Evolutionary conservation across 495 filamentous ascomycete genomes (phyloP).

Genomic region (Paragyromitra xinjiangensis): DNA sequence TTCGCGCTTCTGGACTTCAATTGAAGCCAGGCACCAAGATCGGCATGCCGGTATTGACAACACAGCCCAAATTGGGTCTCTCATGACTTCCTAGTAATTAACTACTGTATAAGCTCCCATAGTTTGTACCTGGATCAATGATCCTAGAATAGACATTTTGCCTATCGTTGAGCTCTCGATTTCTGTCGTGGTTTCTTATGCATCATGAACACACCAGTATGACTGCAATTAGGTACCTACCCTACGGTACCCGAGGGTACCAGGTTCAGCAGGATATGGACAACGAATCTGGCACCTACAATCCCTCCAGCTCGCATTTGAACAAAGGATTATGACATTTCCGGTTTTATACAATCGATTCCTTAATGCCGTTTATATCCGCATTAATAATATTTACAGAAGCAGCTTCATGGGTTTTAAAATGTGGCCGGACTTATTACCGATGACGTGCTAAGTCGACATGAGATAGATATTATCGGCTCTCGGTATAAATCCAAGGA

Average conservation of each 20-base stretch:
- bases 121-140: too few relatives aligned
- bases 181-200: background rate
- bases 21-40: background rate
- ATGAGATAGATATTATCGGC: background rate
- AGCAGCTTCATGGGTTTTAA: background rate
- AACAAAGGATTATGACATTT: background rate
- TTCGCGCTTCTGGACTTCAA: background rate
- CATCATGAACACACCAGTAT: too few relatives aligned
- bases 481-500: slow-evolving; percentile 24
- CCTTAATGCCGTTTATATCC: slow-evolving; percentile 24
- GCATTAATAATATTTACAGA: slow-evolving; percentile 4
- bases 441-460: slow-evolving; percentile 21
- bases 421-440: background rate
- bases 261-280: background rate
- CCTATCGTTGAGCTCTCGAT: background rate
- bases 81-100: too few relatives aligned
- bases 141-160: background rate
- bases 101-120: too few relatives aligned
- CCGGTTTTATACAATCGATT: background rate
- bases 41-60: background rate
- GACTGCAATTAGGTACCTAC: background rate
- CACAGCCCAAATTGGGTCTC: background rate
- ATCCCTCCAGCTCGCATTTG: background rate
- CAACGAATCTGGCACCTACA: background rate
- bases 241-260: background rate